A percentile compares a stretch with the other conserved stretches of the same genome.
These are phyloP conservation scores for Umbellularia californica DNA, from an alignment of 164 flowering plant species.

Conservation along the genomic window DNA sequence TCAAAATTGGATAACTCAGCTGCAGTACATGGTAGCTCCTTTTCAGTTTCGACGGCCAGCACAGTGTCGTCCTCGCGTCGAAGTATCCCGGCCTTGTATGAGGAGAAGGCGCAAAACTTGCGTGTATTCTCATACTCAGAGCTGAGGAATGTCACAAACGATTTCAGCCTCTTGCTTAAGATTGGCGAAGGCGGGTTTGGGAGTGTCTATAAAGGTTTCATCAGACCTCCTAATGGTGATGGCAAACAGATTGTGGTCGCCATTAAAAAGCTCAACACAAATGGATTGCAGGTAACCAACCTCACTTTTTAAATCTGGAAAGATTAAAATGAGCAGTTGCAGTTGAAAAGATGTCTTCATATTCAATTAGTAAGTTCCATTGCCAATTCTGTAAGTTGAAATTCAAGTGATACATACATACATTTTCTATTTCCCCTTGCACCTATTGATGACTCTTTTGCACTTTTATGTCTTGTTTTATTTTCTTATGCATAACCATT, in stretches of 20 bases:
- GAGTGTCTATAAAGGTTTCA: conserved; percentile 54
- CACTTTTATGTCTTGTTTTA: no score
- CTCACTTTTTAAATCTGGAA: background rate
- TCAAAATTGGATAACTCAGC: conserved; percentile 25
- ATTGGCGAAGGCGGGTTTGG: conserved; percentile 90
- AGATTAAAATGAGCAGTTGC: background rate
- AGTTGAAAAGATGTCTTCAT: background rate
- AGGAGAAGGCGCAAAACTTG: conserved; percentile 57
- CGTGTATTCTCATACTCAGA: conserved; percentile 50
- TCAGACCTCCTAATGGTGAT: conserved; percentile 40
- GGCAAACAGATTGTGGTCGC: conserved; percentile 54
- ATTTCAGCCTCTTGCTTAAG: conserved; percentile 52
- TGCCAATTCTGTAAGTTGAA: background rate
- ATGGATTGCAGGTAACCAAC: conserved; percentile 58
- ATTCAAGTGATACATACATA: background rate
- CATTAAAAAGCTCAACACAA: conserved; percentile 58
- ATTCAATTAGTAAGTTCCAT: background rate
- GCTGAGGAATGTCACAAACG: conserved; percentile 52
- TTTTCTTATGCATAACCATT: no score
- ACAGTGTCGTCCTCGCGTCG: conserved; percentile 4
- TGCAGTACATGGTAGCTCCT: conserved; percentile 21
- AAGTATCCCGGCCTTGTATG: conserved; percentile 48
- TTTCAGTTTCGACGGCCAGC: conserved; percentile 36
- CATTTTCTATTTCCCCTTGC: background rate
- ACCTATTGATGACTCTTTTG: background rate